Base-by-base conservation (phyloP, 768 basidiomycete species). In the Termitomyces sp. region DNA sequence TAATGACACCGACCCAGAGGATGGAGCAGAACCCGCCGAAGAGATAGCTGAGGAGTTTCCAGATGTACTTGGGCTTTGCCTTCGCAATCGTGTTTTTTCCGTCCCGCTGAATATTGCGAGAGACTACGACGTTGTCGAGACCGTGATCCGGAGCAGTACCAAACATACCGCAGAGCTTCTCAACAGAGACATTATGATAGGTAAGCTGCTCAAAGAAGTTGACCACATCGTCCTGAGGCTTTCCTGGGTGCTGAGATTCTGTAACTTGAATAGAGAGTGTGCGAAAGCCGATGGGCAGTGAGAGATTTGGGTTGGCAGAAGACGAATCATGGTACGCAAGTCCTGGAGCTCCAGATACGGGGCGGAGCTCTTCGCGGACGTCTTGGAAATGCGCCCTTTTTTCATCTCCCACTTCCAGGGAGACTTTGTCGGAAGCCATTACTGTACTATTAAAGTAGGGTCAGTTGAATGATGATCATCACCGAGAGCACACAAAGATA, bases 21-120 rank as follows among this genome's bases (percentile, higher is more conserved):
- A 65, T 63, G 16, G 64, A 65, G 41, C 64, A 65, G 37, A 65
- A 65, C 12, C 62, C 64, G n/a, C 64, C 62, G n/a, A 65, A 63
- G 15, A 65, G 33, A 36, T 65, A 65, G 3, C 57, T 20, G 6
- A 65, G 37, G 12, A 65, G 36, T n/a, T 63, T 61, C 59, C 61
- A 63, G 18, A 65, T 54, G 30, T 65, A 65, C 39, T 56, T 52
- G 16, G 64, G 64, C 41, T 59, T 60, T 6, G 52, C 50, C 54
- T 63, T 58, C n/a, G 47, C 50, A 9, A 65, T 63, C 30, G 49
- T 59, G 16, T 65, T 65, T 55, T 57, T 65, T 13, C 64, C 64
- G 52, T 65, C 64, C 24, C 64, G 61, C 34, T 63, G 39, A 30
- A 63, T 48, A 55, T 61, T 61, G 22, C 64, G 64, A 20, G 57